Evolutionary conservation across 2,329 filamentous ascomycete species (phyloP), one percentile per base, ranked within the genome.

Genomic region (Huntiella moniliformis): DNA sequence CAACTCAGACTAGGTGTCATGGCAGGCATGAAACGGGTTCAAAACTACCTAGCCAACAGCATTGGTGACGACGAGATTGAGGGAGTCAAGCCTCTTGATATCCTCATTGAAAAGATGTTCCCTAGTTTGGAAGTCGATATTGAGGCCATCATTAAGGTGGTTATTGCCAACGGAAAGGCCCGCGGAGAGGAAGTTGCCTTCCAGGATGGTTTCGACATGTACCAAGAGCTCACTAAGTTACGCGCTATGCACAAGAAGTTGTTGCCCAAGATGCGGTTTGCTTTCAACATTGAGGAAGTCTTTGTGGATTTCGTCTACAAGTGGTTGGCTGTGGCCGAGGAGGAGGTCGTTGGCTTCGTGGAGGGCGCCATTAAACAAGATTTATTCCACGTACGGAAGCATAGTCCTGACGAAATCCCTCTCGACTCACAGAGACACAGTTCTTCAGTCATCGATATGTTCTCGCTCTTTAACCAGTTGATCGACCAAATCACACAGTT

Each of bases 271-370:
- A 67, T 75, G 50, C 73, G 76, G 1, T 98, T 96, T 59, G 79
- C 78, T 4, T 95, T 96, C 59, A 77, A 86, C 52, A 73, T 98
- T 38, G 91, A 98, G 61, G 74, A 78, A 37, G 66, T 93, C 12
- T 68, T 98, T 13, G 82, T 87, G 51, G 80, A 83, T 33, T 98
- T 96, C 59, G 91, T 96, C 4, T 96, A 87, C 87, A 77, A 85
- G 49, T 98, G 87, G 87, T 84, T 98, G 51, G 71, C 73, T 45
- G 74, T 77, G 52, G 86, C 85, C 5, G 86, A 96, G 55, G 66
- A 67, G 32, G 85, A 79, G 56, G 78, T 95, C 56, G 69, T 81
- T 51, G 77, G 77, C 17, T 91, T 91, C 67, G 82, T 96, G 35
- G 85, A 92, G 40, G 76, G 88, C 55, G 87, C 91, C 6, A 80